phyloP scores from a whole-genome alignment of 805 yeast genomes.

The Pichia eremophila region DNA sequence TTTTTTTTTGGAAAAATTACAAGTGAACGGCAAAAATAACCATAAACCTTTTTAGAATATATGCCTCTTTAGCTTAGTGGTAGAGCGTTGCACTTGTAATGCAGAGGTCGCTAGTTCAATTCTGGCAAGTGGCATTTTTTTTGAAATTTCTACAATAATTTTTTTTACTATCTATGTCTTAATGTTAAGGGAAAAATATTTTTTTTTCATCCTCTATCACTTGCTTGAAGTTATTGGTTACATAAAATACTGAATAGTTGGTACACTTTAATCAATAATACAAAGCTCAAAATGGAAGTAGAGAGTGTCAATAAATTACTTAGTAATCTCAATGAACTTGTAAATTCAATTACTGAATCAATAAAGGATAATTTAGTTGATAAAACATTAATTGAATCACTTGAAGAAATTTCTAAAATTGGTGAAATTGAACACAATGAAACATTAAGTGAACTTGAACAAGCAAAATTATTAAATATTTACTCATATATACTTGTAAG shows the following conservation, averaged over 20 bases:
- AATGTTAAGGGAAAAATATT: not conserved
- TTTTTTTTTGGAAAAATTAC: no score
- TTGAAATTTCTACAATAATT: conserved; percentile 6
- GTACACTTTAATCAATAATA: not conserved
- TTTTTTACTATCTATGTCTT: no score
- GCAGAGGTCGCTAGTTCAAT: conserved; percentile 95
- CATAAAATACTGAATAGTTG: no score
- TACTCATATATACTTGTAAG: conserved; percentile 48
- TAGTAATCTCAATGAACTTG: not conserved
- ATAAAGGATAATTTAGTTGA: conserved; percentile 3
- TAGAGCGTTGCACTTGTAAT: conserved; percentile 99
- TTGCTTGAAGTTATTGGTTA: no score
- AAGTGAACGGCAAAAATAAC: not conserved
- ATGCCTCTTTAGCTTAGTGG: conserved; percentile 97
- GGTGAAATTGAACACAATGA: conserved; percentile 7
- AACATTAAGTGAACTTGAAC: conserved; percentile 15
- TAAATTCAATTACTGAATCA: not conserved
- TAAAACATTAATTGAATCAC: conserved; percentile 8
- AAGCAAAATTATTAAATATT: conserved; percentile 26
- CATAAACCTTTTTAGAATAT: not conserved
- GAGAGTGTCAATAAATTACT: conserved; percentile 6
- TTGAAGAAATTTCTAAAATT: conserved; percentile 8
- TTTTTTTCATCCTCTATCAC: not conserved
- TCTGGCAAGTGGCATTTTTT: conserved; percentile 68
- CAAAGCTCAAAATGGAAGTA: conserved; percentile 8